phyloP scores from a whole-genome alignment of 371 early-diverging fungal species.

The Umbelopsis sp. region DNA sequence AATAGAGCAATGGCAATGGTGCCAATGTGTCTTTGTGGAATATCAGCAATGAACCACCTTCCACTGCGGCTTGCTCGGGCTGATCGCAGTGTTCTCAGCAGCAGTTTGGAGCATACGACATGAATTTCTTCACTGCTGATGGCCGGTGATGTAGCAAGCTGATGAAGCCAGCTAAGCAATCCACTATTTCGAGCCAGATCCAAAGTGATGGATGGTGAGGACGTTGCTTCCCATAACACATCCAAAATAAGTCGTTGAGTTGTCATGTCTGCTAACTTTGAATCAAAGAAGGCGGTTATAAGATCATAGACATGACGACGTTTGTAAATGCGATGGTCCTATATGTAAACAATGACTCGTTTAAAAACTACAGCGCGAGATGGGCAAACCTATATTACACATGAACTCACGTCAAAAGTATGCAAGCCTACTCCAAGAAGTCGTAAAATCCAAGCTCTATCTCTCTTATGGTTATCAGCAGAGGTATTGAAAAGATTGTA shows the following conservation, averaged over 20 bases:
- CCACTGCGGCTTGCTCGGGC: background rate
- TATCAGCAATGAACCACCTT: background rate
- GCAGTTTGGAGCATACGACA: constrained; percentile 4
- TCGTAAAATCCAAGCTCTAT: constrained; percentile 76
- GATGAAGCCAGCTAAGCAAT: constrained; percentile 4
- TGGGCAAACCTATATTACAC: background rate
- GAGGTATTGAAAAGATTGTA: constrained; percentile 73
- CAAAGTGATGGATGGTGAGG: background rate
- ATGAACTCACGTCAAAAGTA: constrained; percentile 33
- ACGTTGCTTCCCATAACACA: constrained; percentile 23
- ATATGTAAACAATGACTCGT: background rate
- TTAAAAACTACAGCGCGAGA: background rate
- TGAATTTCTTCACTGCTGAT: background rate
- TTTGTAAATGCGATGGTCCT: constrained; percentile 71
- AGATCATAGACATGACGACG: constrained; percentile 75
- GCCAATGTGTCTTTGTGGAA: constrained; percentile 2
- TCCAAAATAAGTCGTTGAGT: constrained; percentile 56
- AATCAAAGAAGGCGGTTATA: constrained; percentile 65
- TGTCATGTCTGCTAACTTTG: constrained; percentile 63
- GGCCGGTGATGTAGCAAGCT: background rate
- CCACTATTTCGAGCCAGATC: constrained; percentile 7
- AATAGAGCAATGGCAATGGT: background rate
- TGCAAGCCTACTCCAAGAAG: constrained; percentile 60
- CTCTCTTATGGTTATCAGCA: constrained; percentile 62
- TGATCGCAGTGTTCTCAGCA: background rate